Conservation (phyloP, 2,329 filamentous ascomycete genomes). For the Colletotrichum graminicola region DNA sequence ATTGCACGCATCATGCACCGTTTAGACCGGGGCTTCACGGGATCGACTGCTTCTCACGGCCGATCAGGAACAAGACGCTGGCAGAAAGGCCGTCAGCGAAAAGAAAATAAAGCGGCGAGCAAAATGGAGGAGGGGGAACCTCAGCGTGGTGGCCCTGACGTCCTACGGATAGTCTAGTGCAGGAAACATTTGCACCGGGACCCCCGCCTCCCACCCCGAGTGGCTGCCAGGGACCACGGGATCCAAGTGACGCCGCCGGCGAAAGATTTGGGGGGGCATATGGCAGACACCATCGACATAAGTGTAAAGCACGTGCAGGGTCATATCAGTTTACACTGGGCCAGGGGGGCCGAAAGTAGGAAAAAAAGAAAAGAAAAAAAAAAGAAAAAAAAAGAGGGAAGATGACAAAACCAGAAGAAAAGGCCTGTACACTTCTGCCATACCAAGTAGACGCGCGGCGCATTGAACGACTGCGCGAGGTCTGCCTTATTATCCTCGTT, state of each 20-base stretch:
- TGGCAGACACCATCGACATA: neutral
- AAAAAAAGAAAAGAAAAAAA: neutral
- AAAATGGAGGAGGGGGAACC: neutral
- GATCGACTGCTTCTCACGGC: neutral
- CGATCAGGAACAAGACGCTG: neutral
- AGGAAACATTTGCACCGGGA: conserved; percentile 5
- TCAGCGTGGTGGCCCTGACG: conserved; percentile 6
- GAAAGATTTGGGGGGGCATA: neutral
- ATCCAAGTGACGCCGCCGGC: neutral
- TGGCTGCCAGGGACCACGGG: conserved; percentile 28
- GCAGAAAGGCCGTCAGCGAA: too few relatives aligned
- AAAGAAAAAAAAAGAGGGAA: neutral
- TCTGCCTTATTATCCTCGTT: conserved; percentile 4
- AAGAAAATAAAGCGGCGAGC: neutral
- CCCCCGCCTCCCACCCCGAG: conserved; percentile 6
- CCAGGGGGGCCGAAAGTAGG: neutral
- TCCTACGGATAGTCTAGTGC: neutral
- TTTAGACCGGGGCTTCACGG: neutral
- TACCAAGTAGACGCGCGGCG: neutral
- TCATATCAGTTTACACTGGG: neutral
- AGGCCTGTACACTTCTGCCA: neutral
- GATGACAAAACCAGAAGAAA: neutral
- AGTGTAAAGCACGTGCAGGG: neutral
- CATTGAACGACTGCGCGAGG: neutral
- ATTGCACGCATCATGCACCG: neutral